These are phyloP conservation scores for Stephania cephalantha DNA, from an alignment of 164 flowering plant genomes.

Conservation along the genomic window DNA sequence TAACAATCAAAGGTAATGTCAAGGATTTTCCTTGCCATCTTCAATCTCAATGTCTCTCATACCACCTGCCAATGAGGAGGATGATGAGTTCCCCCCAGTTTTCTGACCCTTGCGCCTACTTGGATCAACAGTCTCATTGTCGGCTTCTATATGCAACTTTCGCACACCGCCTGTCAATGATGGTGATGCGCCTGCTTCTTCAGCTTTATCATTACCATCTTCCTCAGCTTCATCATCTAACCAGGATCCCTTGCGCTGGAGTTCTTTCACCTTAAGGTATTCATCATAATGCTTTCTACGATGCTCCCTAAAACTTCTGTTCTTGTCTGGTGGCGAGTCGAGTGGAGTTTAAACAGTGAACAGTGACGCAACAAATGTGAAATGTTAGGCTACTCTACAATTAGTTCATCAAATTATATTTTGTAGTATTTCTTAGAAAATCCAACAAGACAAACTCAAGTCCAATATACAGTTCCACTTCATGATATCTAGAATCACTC, in stretches of 20 bases:
- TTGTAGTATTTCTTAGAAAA: background rate
- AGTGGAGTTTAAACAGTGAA: background rate
- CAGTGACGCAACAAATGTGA: background rate
- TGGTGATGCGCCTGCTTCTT: slow-evolving; percentile 24
- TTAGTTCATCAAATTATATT: background rate
- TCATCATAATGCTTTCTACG: slow-evolving; percentile 87
- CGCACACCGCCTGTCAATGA: slow-evolving; percentile 39
- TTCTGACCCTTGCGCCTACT: background rate
- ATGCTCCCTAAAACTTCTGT: slow-evolving; percentile 62
- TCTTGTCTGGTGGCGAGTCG: slow-evolving; percentile 42
- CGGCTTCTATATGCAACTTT: slow-evolving; percentile 37
- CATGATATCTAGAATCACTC: background rate
- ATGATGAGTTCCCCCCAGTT: background rate
- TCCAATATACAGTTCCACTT: background rate
- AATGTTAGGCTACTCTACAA: background rate
- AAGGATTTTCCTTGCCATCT: slow-evolving; percentile 14
- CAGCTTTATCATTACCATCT: slow-evolving; percentile 17
- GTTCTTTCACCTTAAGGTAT: slow-evolving; percentile 73
- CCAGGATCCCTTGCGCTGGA: slow-evolving; percentile 43
- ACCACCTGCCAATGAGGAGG: slow-evolving; percentile 30
- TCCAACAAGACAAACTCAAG: background rate
- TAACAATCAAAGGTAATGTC: background rate
- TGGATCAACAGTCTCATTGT: background rate
- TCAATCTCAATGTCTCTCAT: slow-evolving; percentile 40
- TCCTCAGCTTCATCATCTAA: slow-evolving; percentile 50